phyloP scores from a whole-genome alignment of 768 basidiomycete species.

The Cystofilobasidium bisporidii region DNA sequence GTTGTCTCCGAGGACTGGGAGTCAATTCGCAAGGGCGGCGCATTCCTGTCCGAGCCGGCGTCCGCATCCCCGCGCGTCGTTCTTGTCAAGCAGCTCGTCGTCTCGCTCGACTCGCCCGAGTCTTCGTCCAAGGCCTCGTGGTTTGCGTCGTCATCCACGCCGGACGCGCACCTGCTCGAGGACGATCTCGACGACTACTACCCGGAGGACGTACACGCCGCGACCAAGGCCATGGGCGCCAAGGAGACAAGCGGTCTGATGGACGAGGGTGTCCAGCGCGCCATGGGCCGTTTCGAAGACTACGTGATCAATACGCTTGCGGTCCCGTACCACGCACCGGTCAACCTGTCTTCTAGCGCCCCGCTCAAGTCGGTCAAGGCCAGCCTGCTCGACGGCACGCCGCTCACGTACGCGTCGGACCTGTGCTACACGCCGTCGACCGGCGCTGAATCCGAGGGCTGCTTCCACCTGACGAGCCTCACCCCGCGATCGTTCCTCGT shows the following conservation, averaged over 20 bases:
- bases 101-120: conserved; percentile 46
- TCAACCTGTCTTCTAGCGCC: conserved; percentile 45
- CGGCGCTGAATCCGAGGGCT: conserved; percentile 42
- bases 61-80: conserved; percentile 42
- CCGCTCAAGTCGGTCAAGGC: conserved; percentile 43
- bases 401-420: conserved; percentile 46
- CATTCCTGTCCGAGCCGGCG: conserved; percentile 44
- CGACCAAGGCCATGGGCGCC: background rate
- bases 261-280: conserved; percentile 22
- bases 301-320: conserved; percentile 26
- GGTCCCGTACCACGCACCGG: conserved; percentile 41
- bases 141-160: conserved; percentile 9
- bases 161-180: background rate
- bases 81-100: conserved; percentile 66
- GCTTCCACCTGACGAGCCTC: conserved; percentile 38
- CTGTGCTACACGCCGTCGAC: conserved; percentile 47
- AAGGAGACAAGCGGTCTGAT: conserved; percentile 20
- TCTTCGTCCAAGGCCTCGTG: conserved; percentile 9
- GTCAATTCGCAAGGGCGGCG: conserved; percentile 46
- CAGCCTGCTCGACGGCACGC: conserved; percentile 42
- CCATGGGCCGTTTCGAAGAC: conserved; percentile 21
- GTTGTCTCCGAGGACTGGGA: conserved; percentile 50
- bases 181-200: conserved; percentile 15
- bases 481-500: conserved; percentile 38
- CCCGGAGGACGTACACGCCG: background rate